Conservation (phyloP, 164 flowering plant genomes). For the Warburgia ugandensis region DNA sequence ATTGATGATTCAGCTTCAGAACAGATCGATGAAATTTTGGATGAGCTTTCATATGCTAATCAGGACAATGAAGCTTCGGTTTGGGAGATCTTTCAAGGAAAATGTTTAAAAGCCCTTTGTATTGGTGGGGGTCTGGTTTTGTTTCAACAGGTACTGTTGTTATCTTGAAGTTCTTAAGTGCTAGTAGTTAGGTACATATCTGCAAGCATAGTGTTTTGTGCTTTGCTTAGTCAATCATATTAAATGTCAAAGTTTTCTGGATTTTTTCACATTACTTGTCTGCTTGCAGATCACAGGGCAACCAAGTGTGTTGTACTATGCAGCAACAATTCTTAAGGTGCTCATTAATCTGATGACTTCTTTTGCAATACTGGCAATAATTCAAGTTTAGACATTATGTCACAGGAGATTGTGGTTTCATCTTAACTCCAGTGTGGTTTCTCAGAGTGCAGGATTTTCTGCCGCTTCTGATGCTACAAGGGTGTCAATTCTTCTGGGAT, state of each 20-base stretch:
- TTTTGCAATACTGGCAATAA: not conserved
- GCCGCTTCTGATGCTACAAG: conserved; percentile 93
- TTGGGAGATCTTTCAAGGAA: conserved; percentile 73
- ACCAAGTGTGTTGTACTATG: conserved; percentile 97
- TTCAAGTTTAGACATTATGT: not conserved
- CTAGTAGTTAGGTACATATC: not conserved
- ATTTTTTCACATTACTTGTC: conserved; percentile 2
- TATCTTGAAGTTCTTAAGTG: not conserved
- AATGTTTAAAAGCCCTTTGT: conserved; percentile 79
- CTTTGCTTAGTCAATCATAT: not conserved
- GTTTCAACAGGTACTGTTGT: conserved; percentile 78
- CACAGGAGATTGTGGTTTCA: not conserved
- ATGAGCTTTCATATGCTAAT: conserved; percentile 53
- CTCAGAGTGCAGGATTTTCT: conserved; percentile 94
- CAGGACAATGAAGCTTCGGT: conserved; percentile 54
- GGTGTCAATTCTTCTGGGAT: conserved; percentile 82
- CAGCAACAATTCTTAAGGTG: conserved; percentile 89
- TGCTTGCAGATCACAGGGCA: conserved; percentile 98
- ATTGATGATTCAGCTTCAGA: conserved; percentile 54
- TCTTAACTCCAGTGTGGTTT: not conserved
- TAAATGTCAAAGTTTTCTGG: not conserved
- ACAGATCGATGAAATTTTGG: conserved; percentile 63
- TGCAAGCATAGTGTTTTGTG: not conserved
- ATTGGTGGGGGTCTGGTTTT: conserved; percentile 87
- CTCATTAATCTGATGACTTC: conserved; percentile 4